A percentile compares a stretch with the other conserved stretches of the same genome.
phyloP scores from a whole-genome alignment of 1,139 yeast genomes.

The Yamadazyma trypodendri region DNA sequence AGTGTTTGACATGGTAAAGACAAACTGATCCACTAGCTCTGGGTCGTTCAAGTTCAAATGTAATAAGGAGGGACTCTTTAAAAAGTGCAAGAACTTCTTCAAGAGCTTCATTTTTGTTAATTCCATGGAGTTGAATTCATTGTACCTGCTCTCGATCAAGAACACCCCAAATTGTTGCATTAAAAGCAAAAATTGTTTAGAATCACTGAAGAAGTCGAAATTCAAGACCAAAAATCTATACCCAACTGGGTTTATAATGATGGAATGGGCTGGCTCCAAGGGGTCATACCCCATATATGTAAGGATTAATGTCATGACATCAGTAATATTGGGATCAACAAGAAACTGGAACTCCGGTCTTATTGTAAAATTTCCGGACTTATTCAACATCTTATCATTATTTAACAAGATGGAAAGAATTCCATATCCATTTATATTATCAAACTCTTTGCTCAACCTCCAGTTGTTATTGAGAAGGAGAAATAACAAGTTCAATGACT shows the following conservation, averaged over 20 bases:
- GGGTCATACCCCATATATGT: constrained; percentile 26
- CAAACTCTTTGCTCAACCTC: constrained; percentile 43
- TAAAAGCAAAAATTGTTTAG: constrained; percentile 48
- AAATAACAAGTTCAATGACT: constrained; percentile 26
- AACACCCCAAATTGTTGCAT: constrained; percentile 58
- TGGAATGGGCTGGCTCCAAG: constrained; percentile 25
- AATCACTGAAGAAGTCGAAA: constrained; percentile 34
- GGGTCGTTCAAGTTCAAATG: constrained; percentile 14
- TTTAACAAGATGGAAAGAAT: constrained; percentile 31
- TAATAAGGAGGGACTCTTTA: constrained; percentile 31
- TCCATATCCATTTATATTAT: constrained; percentile 42
- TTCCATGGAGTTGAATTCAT: constrained; percentile 48
- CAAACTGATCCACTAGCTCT: constrained; percentile 3
- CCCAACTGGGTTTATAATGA: constrained; percentile 28
- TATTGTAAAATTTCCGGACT: constrained; percentile 17
- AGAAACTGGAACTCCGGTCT: constrained; percentile 2
- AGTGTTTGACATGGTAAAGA: constrained; percentile 19
- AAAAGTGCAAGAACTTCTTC: constrained; percentile 51
- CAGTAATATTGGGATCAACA: not conserved
- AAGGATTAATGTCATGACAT: constrained; percentile 17
- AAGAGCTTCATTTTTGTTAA: constrained; percentile 54
- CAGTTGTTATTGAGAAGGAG: constrained; percentile 32
- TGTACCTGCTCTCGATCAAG: constrained; percentile 49
- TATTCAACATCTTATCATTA: constrained; percentile 26
- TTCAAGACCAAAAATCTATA: constrained; percentile 33